Percentiles rank a stretch among this genome's conserved stretches.
These are phyloP conservation scores for Ephemerocybe angulata DNA, from an alignment of 768 basidiomycete genomes.

Conservation along the genomic window DNA sequence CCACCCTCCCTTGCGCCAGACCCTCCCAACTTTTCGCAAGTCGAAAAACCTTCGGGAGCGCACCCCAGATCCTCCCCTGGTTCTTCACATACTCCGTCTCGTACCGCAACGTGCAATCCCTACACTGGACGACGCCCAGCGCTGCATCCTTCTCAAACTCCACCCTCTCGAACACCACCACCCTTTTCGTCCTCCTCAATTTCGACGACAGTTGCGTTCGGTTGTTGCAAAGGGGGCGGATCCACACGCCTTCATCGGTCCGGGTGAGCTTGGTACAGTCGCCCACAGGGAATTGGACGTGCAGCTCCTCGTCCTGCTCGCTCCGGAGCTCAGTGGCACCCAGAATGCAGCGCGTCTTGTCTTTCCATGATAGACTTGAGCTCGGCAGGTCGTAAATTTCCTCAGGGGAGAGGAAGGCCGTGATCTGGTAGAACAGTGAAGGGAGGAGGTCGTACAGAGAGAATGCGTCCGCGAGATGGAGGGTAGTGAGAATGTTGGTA, in stretches of 20 bases:
- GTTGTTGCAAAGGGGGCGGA: background rate
- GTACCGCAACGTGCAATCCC: constrained; percentile 2
- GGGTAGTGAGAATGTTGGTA: background rate
- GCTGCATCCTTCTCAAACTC: constrained; percentile 7
- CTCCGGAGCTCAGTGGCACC: background rate
- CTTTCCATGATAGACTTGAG: background rate
- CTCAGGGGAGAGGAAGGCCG: background rate
- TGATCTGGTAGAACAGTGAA: constrained; percentile 1
- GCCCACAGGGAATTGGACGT: background rate
- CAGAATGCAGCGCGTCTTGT: constrained; percentile 1
- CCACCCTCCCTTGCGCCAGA: background rate
- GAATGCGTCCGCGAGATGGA: background rate
- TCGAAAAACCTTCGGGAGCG: background rate
- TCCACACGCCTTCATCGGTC: constrained; percentile 1
- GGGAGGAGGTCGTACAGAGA: background rate
- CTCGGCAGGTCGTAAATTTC: background rate
- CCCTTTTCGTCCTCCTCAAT: background rate
- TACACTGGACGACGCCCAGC: background rate
- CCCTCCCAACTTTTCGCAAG: constrained; percentile 2
- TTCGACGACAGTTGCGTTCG: background rate
- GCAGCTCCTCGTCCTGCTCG: constrained; percentile 1
- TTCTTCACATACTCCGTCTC: constrained; percentile 1
- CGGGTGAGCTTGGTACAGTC: constrained; percentile 2
- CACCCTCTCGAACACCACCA: constrained; percentile 1
- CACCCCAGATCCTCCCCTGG: constrained; percentile 4